phyloP scores from a whole-genome alignment of 1,284 basidiomycete species.

The Fomes fomentarius region DNA sequence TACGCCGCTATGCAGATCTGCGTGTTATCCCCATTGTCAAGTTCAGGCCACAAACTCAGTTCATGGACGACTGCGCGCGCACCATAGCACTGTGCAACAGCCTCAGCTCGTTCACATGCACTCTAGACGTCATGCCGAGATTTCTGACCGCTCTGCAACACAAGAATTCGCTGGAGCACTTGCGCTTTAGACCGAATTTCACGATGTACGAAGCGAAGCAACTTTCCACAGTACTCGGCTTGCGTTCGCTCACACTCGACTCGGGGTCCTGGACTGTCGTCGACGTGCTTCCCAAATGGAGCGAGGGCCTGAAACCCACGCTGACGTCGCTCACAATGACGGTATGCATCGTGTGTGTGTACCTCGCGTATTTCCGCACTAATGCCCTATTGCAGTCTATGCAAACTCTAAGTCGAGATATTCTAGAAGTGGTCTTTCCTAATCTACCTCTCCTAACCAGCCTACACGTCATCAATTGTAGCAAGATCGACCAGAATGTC shows the following conservation, averaged over 20 bases:
- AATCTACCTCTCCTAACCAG: conserved; percentile 54
- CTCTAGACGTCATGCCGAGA: conserved; percentile 46
- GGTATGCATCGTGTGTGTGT: conserved; percentile 43
- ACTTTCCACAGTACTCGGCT: conserved; percentile 43
- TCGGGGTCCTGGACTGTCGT: conserved; percentile 62
- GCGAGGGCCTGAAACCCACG: conserved; percentile 39
- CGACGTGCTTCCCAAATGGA: conserved; percentile 61
- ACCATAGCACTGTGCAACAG: conserved; percentile 54
- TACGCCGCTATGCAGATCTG: conserved; percentile 45
- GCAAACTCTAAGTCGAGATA: conserved; percentile 51
- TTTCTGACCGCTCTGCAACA: conserved; percentile 50
- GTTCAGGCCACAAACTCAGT: conserved; percentile 43
- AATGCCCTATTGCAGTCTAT: conserved; percentile 45
- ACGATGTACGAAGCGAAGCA: conserved; percentile 49
- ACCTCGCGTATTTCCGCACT: background rate
- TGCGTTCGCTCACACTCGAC: conserved; percentile 56
- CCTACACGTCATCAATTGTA: conserved; percentile 63
- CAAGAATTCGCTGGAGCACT: conserved; percentile 46
- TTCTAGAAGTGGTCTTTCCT: conserved; percentile 50
- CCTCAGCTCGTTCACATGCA: conserved; percentile 59
- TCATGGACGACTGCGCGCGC: conserved; percentile 53
- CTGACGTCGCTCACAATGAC: conserved; percentile 58
- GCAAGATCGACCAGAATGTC: conserved; percentile 51
- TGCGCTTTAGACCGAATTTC: conserved; percentile 53
- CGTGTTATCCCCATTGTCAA: conserved; percentile 44